These are phyloP conservation scores for Penicillium manginii DNA, from an alignment of 495 filamentous ascomycete species.

Conservation along the genomic window DNA sequence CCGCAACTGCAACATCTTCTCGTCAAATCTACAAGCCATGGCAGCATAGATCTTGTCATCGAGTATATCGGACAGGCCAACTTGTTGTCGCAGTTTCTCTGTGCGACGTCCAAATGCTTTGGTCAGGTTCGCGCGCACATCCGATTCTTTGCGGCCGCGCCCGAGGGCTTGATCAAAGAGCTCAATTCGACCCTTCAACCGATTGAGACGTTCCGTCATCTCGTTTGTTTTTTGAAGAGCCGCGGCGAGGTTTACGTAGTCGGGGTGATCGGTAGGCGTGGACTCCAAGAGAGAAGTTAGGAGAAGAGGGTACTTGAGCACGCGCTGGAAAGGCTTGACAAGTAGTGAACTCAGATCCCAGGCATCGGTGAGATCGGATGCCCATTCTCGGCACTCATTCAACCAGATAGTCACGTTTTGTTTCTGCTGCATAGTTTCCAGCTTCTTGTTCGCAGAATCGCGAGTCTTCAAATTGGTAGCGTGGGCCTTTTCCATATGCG, in stretches of 20 bases:
- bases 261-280: conserved; percentile 82
- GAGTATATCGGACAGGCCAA: conserved; percentile 64
- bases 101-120: conserved; percentile 86
- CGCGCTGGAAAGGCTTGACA: conserved; percentile 92
- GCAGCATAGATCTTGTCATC: conserved; percentile 81
- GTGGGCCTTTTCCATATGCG: conserved; percentile 82
- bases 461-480: conserved; percentile 85
- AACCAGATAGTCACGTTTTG: conserved; percentile 85
- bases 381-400: conserved; percentile 84
- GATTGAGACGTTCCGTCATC: conserved; percentile 82
- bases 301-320: conserved; percentile 89
- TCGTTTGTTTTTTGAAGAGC: conserved; percentile 78
- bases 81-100: conserved; percentile 73
- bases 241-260: conserved; percentile 65
- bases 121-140: conserved; percentile 78
- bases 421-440: conserved; percentile 72
- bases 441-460: conserved; percentile 77
- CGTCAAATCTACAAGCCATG: conserved; percentile 76
- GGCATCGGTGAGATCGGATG: conserved; percentile 83
- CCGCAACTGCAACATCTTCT: conserved; percentile 86
- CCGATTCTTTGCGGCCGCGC: conserved; percentile 86
- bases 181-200: conserved; percentile 87
- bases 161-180: conserved; percentile 85
- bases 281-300: conserved; percentile 75
- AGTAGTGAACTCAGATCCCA: conserved; percentile 94